phyloP scores from a whole-genome alignment of 2,329 filamentous ascomycete genomes.

The Epichloe sibirici region DNA sequence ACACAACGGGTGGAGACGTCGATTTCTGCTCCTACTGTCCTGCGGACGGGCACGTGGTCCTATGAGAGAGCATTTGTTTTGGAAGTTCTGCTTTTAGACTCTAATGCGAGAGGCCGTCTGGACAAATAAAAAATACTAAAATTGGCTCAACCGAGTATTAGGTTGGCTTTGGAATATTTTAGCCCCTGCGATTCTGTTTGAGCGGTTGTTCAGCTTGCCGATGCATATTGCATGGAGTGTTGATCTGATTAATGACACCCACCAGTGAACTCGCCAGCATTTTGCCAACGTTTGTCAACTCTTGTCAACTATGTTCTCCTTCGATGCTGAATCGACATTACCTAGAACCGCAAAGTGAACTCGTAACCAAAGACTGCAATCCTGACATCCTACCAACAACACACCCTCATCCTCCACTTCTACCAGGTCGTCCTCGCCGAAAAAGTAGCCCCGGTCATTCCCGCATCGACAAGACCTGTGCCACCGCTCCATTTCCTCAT shows the following conservation, averaged over 20 bases:
- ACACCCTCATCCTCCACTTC: slow-evolving; percentile 46
- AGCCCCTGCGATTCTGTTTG: background rate
- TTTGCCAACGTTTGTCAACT: slow-evolving; percentile 10
- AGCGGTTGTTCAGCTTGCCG: background rate
- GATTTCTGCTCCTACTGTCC: slow-evolving; percentile 24
- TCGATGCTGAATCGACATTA: slow-evolving; percentile 12
- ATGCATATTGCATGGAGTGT: background rate
- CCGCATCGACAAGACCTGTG: slow-evolving; percentile 51
- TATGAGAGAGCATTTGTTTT: slow-evolving; percentile 32
- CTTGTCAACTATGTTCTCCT: slow-evolving; percentile 10
- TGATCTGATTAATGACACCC: background rate
- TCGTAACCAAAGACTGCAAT: slow-evolving; percentile 55
- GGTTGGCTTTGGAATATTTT: background rate
- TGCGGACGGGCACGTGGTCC: slow-evolving; percentile 26
- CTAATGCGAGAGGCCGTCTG: slow-evolving; percentile 41
- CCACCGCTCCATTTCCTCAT: slow-evolving; percentile 38
- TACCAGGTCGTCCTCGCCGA: slow-evolving; percentile 47
- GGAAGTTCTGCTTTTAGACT: slow-evolving; percentile 43
- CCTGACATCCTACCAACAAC: slow-evolving; percentile 50
- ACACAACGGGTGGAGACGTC: slow-evolving; percentile 23
- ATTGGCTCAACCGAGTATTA: slow-evolving; percentile 22
- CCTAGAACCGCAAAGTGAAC: slow-evolving; percentile 49
- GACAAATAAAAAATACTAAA: slow-evolving; percentile 43
- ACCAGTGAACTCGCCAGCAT: background rate
- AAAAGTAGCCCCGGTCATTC: slow-evolving; percentile 46